Conservation (phyloP, 176 grass and related monocot species). For the maize (Zea mays) region Zm-B73-REFERENCE-NAM-5.0 NC_050097.1:194744501-194745000, state of each 20-base stretch:
- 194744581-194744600: constrained; percentile 4
- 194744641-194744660: not conserved
- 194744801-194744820: constrained; percentile 3
- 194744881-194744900: not conserved
- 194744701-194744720: not conserved
- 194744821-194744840: not conserved
- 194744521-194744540: constrained; percentile 53
- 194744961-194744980: constrained; percentile 48
- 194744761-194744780: not conserved
- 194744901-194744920: constrained; percentile 6
- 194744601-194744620: not conserved
- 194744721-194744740: not conserved
- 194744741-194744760: not conserved
- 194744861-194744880: not conserved
- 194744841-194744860: not conserved
- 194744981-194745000: constrained; percentile 79
- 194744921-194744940: not conserved
- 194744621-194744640: not conserved
- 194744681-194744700: constrained; percentile 25
- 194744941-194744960: not conserved
- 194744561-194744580: constrained; percentile 55
- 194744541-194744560: constrained; percentile 65
- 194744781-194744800: not conserved
- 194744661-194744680: constrained; percentile 27
- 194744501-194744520: constrained; percentile 34